Evolutionary conservation across 2,329 filamentous ascomycete species (phyloP), one percentile per base, ranked within the genome.

Genomic region (Trichoderma sp.): DNA sequence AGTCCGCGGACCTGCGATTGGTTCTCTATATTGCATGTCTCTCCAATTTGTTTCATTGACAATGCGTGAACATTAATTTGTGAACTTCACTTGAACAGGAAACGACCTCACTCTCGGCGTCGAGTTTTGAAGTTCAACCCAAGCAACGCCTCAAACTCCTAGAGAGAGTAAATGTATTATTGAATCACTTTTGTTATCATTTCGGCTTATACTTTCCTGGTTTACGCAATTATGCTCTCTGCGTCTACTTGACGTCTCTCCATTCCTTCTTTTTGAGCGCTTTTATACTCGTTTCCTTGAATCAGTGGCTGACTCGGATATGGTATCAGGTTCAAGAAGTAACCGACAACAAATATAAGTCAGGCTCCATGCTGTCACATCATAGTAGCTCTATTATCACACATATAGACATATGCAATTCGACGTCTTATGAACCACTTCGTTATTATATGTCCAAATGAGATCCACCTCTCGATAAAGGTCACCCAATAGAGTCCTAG

Each of bases 401-500:
- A 29, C 27, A 29, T 29, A 4, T 29, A 29, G 27, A 29, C 27
- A 27, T 27, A 27, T 27, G 27, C 27, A 3, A 27, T 27, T 27
- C 27, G 4, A 27, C 27, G 27, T 27, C 27, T 27, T 27, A 53
- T 21, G n/a, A 24, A 24, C n/a, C 3, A 7, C 50, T 24, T 56
- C 9, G 21, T 24, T 56, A 14, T 0, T 24, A 14, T 0, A 24
- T 24, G n/a, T 7, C 2, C 11, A 14, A 7, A 24, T 11, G 11
- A 56, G 50, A 56, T 56, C 50, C 50, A 24, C 50, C 50, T 24
- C n/a, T 0, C 9, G 5, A 14, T 14, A 24, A 21, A 56, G 0
- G 11, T 56, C 50, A 56, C 0, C 11, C n/a, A 12, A 21, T 56
- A 0, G n/a, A 3, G n/a, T 14, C 6, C 0, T 0, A 53, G 1